Base-by-base conservation (phyloP, 495 filamentous ascomycete species). In the Aspergillus affinis region DNA sequence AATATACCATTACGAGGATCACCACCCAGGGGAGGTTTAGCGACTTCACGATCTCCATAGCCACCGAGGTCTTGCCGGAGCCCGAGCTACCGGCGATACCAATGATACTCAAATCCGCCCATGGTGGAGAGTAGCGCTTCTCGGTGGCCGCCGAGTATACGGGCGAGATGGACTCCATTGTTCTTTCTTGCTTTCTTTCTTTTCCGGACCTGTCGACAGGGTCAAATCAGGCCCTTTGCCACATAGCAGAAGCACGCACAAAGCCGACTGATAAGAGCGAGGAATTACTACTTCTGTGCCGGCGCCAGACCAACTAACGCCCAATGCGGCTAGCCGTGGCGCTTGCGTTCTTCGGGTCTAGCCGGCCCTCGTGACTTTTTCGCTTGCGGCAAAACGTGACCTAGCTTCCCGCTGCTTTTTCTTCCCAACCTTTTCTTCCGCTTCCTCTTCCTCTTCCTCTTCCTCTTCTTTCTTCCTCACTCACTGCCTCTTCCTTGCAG, bases 21-120 rank as follows among this genome's bases (percentile, higher is more conserved):
- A 97, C 91, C 41, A 98, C 94, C 94, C 94, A 98, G 48, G 94
- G 94, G 54, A 98, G 78, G 75, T 93, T 96, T 64, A 98, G 74
- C 59, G 90, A 88, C 57, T 81, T 86, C 54, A 98, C 91, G 64
- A 98, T 96, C 51, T 92, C 92, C 61, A 93, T 85, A 21, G 95
- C 92, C 54, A 98, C 77, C 3, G 92, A 96, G n/a, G 93, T 97
- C 78, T 98, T 98, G 45, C 94, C 94, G 26, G 93, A 97, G 55
- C 95, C 95, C 19, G 93, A 97, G 70, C 90, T 94, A 13, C 94
- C 94, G 48, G 95, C 94, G 58, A 98, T 88, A 49, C 92, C 94
- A 67, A 98, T 98, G 66, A 98, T 97, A 73, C 87, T 92, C 55
- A 92, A 81, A 72, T 97, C 87, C 21, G 88, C 89, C 94, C 94